Percentiles rank a stretch among this genome's conserved stretches.
Evolutionary conservation across 1,284 basidiomycete genomes (phyloP).

Genomic region (Stereum hirsutum): DNA sequence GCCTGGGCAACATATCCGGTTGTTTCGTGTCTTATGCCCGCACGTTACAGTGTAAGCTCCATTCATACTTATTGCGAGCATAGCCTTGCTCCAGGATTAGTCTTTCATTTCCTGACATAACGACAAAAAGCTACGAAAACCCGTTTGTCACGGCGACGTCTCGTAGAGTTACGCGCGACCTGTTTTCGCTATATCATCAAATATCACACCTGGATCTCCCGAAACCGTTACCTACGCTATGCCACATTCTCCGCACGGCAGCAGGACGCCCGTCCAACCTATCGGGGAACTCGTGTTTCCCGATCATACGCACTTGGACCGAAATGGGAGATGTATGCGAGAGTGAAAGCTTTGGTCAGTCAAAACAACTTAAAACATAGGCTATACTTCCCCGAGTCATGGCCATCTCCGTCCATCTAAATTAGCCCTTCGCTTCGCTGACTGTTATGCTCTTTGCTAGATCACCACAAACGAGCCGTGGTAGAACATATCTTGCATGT

Average conservation of each 20-base stretch:
- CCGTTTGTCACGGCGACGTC: slow-evolving; percentile 66
- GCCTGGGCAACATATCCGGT: too few relatives aligned
- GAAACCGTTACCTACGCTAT: slow-evolving; percentile 48
- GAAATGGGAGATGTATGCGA: slow-evolving; percentile 67
- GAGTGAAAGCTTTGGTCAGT: slow-evolving; percentile 67
- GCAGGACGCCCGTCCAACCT: slow-evolving; percentile 20
- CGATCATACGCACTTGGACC: slow-evolving; percentile 56
- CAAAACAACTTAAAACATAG: too few relatives aligned
- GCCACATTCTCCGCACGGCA: slow-evolving; percentile 40
- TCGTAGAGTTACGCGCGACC: slow-evolving; percentile 57
- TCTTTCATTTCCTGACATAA: slow-evolving; percentile 1
- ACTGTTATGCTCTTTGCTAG: slow-evolving; percentile 23
- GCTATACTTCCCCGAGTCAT: too few relatives aligned
- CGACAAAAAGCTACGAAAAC: slow-evolving; percentile 65
- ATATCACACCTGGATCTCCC: slow-evolving; percentile 56
- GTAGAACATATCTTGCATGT: slow-evolving; percentile 50
- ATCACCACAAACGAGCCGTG: slow-evolving; percentile 60
- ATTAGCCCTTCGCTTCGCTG: too few relatives aligned
- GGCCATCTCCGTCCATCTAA: too few relatives aligned
- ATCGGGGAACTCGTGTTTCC: slow-evolving; percentile 38
- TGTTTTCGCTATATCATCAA: slow-evolving; percentile 48
- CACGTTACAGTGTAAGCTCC: slow-evolving; percentile 12
- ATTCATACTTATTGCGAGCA: slow-evolving; percentile 3
- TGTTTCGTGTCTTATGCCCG: slow-evolving; percentile 1
- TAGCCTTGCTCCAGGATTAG: slow-evolving; percentile 1